These are phyloP conservation scores for Sugiyamaella boreocaroliniensis DNA, from an alignment of 805 yeast species.

Conservation along the genomic window DNA sequence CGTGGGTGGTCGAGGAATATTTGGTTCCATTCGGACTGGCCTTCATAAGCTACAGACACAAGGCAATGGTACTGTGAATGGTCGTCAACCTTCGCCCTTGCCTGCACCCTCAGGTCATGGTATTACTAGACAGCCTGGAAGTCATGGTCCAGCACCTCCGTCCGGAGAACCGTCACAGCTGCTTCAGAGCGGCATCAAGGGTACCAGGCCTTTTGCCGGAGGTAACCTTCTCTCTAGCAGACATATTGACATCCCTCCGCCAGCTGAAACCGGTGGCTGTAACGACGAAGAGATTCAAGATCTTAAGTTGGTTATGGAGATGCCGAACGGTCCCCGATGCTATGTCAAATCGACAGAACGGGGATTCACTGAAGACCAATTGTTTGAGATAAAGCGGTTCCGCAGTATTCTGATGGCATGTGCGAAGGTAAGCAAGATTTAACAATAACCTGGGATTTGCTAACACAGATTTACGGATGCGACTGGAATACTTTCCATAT, in stretches of 20 bases:
- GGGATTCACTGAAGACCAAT: conserved; percentile 3
- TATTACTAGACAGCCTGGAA: too few relatives aligned
- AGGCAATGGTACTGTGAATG: too few relatives aligned
- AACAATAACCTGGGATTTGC: background rate
- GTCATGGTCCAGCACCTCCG: background rate
- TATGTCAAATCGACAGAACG: conserved; percentile 4
- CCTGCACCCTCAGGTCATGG: too few relatives aligned
- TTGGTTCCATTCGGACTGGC: background rate
- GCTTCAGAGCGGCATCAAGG: conserved; percentile 1
- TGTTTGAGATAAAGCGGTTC: conserved; percentile 16
- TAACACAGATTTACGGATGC: conserved; percentile 19
- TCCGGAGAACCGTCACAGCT: background rate
- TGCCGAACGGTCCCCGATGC: conserved; percentile 2
- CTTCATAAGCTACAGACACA: background rate
- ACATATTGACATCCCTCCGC: conserved; percentile 3
- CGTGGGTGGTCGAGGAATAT: background rate
- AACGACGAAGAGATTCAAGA: conserved; percentile 1
- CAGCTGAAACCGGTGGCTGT: conserved; percentile 1
- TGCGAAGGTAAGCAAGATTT: conserved; percentile 8
- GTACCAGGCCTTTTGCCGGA: conserved; percentile 1
- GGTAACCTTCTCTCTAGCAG: background rate
- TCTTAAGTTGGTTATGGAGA: background rate
- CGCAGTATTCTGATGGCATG: conserved; percentile 10
- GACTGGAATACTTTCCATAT: conserved; percentile 25
- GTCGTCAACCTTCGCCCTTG: too few relatives aligned